phyloP scores from a whole-genome alignment of 495 filamentous ascomycete genomes.

The Tetracladium setigerum region DNA sequence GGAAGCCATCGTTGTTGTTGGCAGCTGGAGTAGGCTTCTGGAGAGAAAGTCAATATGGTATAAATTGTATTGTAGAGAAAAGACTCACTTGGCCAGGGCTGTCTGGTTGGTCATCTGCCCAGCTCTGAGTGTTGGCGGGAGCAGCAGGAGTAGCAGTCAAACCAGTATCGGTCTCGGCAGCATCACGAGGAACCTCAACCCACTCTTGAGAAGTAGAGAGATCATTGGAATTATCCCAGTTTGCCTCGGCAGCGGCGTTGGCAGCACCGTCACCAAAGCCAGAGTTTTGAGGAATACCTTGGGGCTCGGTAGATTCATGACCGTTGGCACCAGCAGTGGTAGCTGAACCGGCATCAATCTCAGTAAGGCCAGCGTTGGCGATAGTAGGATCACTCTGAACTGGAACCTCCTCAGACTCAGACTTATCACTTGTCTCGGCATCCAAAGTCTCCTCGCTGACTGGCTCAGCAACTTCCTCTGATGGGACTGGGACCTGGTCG shows the following conservation, averaged over 20 bases:
- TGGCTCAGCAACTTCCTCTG: slow-evolving; percentile 23
- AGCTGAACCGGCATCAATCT: slow-evolving; percentile 45
- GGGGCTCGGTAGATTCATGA: slow-evolving; percentile 34
- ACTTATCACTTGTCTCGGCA: slow-evolving; percentile 7
- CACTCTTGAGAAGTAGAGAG: slow-evolving; percentile 56
- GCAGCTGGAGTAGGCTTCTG: slow-evolving; percentile 23
- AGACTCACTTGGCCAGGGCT: slow-evolving; percentile 27
- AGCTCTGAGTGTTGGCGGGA: slow-evolving; percentile 46
- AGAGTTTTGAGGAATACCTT: slow-evolving; percentile 39
- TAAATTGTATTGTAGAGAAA: not conserved
- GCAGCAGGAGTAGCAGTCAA: slow-evolving; percentile 51
- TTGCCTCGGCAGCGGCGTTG: slow-evolving; percentile 59
- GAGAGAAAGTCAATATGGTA: slow-evolving; percentile 9
- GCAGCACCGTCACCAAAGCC: slow-evolving; percentile 53
- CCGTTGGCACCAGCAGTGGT: slow-evolving; percentile 41
- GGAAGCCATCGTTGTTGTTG: slow-evolving; percentile 56
- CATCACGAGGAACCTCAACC: slow-evolving; percentile 66
- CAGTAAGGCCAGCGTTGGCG: slow-evolving; percentile 68
- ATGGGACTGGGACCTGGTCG: slow-evolving; percentile 38
- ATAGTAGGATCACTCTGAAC: slow-evolving; percentile 63
- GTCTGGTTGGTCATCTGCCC: slow-evolving; percentile 60
- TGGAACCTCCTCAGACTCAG: slow-evolving; percentile 19
- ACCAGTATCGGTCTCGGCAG: slow-evolving; percentile 66
- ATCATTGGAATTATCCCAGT: slow-evolving; percentile 57
- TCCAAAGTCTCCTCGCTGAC: slow-evolving; percentile 1